Conservation (phyloP, 2,329 filamentous ascomycete species). For the Hymenoscyphus occultus region DNA sequence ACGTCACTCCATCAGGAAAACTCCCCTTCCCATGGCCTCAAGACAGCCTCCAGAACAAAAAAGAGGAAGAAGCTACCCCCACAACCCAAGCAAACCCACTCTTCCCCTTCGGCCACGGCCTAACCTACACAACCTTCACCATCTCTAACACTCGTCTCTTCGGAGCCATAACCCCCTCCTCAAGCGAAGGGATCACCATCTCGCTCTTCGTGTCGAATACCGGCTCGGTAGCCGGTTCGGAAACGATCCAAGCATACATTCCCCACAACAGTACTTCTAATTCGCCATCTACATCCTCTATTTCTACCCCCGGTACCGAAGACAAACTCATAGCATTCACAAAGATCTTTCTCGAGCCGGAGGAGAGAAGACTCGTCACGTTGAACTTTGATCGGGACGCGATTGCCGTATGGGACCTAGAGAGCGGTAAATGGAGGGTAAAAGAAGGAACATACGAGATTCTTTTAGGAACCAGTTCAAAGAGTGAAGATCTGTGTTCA, state of each 20-base stretch:
- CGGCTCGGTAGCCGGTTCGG: background rate
- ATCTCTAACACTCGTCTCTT: background rate
- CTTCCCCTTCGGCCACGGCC: slow-evolving; percentile 62
- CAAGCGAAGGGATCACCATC: slow-evolving; percentile 1
- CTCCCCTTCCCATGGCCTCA: slow-evolving; percentile 19
- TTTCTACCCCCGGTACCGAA: background rate
- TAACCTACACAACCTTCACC: slow-evolving; percentile 58
- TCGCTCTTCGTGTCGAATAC: slow-evolving; percentile 3
- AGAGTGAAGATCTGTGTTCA: background rate
- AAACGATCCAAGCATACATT: slow-evolving; percentile 10
- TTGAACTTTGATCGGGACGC: slow-evolving; percentile 4
- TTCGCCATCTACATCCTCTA: too few species aligned
- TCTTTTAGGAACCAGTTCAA: slow-evolving; percentile 2
- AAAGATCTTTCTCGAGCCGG: background rate
- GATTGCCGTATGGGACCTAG: slow-evolving; percentile 4
- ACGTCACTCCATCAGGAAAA: slow-evolving; percentile 19
- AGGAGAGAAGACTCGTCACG: slow-evolving; percentile 1
- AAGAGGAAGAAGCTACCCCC: too few species aligned
- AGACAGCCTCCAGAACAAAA: background rate
- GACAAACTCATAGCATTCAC: slow-evolving; percentile 1
- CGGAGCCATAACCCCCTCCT: background rate
- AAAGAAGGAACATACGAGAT: background rate
- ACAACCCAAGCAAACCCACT: slow-evolving; percentile 23
- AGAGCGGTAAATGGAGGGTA: background rate
- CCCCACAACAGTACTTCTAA: too few species aligned